A percentile compares a stretch with the other conserved stretches of the same genome.
Evolutionary conservation across 1,139 yeast genomes (phyloP).

Genomic region (Torulaspora globosa): DNA sequence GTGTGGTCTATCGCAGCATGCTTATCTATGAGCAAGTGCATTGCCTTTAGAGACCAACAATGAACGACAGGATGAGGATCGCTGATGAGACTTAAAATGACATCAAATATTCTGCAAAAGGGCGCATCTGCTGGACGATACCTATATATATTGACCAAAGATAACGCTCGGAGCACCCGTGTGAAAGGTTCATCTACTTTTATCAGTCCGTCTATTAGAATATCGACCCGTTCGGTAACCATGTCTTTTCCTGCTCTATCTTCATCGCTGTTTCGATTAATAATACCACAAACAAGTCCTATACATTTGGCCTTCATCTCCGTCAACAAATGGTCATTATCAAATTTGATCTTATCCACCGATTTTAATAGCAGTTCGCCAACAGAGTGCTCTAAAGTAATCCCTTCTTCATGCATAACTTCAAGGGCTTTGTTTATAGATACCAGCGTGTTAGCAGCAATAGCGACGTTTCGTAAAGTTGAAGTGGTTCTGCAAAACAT

Average conservation of each 20-base stretch:
- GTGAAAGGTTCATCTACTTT: slow-evolving; percentile 56
- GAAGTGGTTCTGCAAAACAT: slow-evolving; percentile 39
- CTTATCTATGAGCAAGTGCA: slow-evolving; percentile 52
- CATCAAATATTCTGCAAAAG: slow-evolving; percentile 48
- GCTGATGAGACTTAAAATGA: slow-evolving; percentile 54
- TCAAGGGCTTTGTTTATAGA: slow-evolving; percentile 59
- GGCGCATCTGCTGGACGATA: slow-evolving; percentile 44
- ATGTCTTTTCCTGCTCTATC: slow-evolving; percentile 10
- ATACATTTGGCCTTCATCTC: slow-evolving; percentile 60
- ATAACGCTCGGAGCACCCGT: slow-evolving; percentile 60
- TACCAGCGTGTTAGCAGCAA: slow-evolving; percentile 57
- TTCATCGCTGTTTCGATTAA: slow-evolving; percentile 31
- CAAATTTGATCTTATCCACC: slow-evolving; percentile 46
- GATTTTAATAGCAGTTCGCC: slow-evolving; percentile 54
- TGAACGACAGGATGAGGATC: slow-evolving; percentile 89
- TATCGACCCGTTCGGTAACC: slow-evolving; percentile 48
- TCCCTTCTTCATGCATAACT: slow-evolving; percentile 25
- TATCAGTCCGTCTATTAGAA: slow-evolving; percentile 58
- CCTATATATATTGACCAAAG: slow-evolving; percentile 58
- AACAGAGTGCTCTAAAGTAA: slow-evolving; percentile 45
- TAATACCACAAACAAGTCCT: slow-evolving; percentile 52
- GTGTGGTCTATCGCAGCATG: slow-evolving; percentile 48
- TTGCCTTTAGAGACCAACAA: slow-evolving; percentile 61
- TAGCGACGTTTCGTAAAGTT: slow-evolving; percentile 46
- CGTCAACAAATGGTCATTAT: slow-evolving; percentile 39